phyloP scores from a whole-genome alignment of 169 alveolate species.

The Plasmodium chabaudi region DNA sequence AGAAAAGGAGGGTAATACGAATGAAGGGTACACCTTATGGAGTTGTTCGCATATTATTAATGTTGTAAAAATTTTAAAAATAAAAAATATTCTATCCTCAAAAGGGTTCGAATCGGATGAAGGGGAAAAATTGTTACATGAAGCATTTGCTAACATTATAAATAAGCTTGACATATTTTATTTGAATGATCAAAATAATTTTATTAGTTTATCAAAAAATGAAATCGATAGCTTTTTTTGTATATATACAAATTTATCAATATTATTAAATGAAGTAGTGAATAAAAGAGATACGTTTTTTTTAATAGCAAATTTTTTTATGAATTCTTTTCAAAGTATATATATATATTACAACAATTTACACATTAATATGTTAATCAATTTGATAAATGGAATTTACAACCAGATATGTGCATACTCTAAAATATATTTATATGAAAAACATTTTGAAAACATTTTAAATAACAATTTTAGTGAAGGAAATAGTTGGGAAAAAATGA shows the following conservation, averaged over 20 bases:
- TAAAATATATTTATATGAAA: not conserved
- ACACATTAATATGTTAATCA: conserved; percentile 38
- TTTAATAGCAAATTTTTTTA: not conserved
- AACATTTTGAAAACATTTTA: conserved; percentile 6
- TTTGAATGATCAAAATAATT: not conserved
- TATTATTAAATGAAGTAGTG: conserved; percentile 11
- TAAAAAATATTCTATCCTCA: conserved; percentile 8
- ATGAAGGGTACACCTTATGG: conserved; percentile 12
- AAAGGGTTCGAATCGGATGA: not conserved
- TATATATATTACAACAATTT: conserved; percentile 2
- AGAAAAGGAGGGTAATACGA: not conserved
- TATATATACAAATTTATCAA: conserved; percentile 30
- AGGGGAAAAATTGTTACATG: conserved; percentile 3
- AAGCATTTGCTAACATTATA: not conserved
- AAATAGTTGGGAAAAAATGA: not conserved
- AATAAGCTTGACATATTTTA: not conserved
- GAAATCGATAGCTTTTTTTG: conserved; percentile 41
- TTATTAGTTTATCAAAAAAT: conserved; percentile 9
- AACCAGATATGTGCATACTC: conserved; percentile 7
- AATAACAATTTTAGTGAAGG: not conserved
- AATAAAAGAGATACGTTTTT: not conserved
- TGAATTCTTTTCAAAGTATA: conserved; percentile 2
- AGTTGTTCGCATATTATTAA: conserved; percentile 34
- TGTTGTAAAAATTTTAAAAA: conserved; percentile 24
- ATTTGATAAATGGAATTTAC: conserved; percentile 19